These are phyloP conservation scores for Nidularia pulvinata DNA, from an alignment of 768 basidiomycete genomes.

Conservation along the genomic window DNA sequence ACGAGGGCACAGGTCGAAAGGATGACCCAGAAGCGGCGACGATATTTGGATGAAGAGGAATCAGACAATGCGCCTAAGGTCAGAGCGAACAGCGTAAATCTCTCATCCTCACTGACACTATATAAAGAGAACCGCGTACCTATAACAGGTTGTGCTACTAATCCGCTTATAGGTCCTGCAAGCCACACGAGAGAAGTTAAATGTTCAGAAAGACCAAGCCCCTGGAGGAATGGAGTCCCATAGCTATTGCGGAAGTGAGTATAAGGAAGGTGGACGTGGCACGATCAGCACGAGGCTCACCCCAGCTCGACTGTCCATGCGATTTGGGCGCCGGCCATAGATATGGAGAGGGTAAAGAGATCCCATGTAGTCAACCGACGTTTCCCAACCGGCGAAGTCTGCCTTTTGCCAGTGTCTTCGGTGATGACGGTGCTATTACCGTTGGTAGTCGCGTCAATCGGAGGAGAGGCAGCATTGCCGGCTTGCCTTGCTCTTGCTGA, in stretches of 20 bases:
- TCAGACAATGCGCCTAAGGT: constrained; percentile 90
- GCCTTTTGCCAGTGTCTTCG: constrained; percentile 12
- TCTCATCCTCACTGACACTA: constrained; percentile 11
- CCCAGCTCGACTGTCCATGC: constrained; percentile 96
- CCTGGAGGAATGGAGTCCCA: constrained; percentile 90
- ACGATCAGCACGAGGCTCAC: constrained; percentile 39
- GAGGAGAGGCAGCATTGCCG: constrained; percentile 24
- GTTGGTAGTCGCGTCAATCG: constrained; percentile 10
- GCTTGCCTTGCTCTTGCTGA: constrained; percentile 28
- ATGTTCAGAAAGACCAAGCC: constrained; percentile 74
- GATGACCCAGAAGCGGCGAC: constrained; percentile 92
- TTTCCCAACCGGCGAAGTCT: constrained; percentile 22
- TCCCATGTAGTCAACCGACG: constrained; percentile 59
- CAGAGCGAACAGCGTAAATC: constrained; percentile 20
- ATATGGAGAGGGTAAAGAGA: constrained; percentile 81
- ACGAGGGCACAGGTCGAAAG: constrained; percentile 83
- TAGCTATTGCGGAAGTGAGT: constrained; percentile 55
- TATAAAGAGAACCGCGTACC: constrained; percentile 48
- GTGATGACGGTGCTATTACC: constrained; percentile 1
- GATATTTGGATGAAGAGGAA: constrained; percentile 86
- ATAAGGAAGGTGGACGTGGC: constrained; percentile 1
- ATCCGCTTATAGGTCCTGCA: constrained; percentile 92
- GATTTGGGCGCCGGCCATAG: constrained; percentile 94
- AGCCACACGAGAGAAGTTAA: constrained; percentile 96
- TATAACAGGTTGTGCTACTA: constrained; percentile 97